phyloP scores from a whole-genome alignment of 169 alveolate genomes.

The Plasmodium chabaudi region DNA sequence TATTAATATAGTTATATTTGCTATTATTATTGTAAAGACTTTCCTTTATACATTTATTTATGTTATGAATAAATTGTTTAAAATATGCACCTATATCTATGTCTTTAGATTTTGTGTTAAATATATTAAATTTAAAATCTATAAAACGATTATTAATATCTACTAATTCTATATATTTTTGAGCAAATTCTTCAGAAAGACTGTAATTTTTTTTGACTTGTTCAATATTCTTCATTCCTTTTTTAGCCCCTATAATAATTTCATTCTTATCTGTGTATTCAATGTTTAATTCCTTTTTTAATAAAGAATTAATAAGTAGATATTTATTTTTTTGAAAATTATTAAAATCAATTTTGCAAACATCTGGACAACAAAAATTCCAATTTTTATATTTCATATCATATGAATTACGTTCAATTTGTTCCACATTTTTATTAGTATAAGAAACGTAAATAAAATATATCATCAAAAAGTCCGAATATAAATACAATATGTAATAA shows the following conservation, averaged over 20 bases:
- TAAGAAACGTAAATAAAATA: conserved; percentile 55
- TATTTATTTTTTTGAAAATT: conserved; percentile 63
- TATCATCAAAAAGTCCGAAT: conserved; percentile 62
- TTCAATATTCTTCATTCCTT: conserved; percentile 40
- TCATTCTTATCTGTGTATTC: conserved; percentile 11
- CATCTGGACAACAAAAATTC: conserved; percentile 48
- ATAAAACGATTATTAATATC: conserved; percentile 19
- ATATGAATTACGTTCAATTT: conserved; percentile 30
- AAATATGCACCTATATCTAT: conserved; percentile 31
- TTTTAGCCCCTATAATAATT: conserved; percentile 33
- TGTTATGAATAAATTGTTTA: conserved; percentile 35
- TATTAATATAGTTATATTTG: conserved; percentile 8
- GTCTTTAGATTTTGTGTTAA: conserved; percentile 15
- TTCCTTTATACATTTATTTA: conserved; percentile 24
- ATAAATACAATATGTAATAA: conserved; percentile 51
- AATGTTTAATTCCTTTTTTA: conserved; percentile 42
- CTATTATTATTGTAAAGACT: conserved; percentile 1
- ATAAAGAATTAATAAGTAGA: conserved; percentile 16
- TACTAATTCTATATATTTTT: conserved; percentile 25
- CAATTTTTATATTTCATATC: conserved; percentile 43
- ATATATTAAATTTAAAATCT: conserved; percentile 28
- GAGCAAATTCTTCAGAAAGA: conserved; percentile 7
- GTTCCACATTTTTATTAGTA: conserved; percentile 44
- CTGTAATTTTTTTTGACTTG: conserved; percentile 42
- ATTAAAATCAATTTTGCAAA: conserved; percentile 41